Base-by-base conservation (phyloP, 441 rosid genomes). In the Gossypium armourianum region DNA sequence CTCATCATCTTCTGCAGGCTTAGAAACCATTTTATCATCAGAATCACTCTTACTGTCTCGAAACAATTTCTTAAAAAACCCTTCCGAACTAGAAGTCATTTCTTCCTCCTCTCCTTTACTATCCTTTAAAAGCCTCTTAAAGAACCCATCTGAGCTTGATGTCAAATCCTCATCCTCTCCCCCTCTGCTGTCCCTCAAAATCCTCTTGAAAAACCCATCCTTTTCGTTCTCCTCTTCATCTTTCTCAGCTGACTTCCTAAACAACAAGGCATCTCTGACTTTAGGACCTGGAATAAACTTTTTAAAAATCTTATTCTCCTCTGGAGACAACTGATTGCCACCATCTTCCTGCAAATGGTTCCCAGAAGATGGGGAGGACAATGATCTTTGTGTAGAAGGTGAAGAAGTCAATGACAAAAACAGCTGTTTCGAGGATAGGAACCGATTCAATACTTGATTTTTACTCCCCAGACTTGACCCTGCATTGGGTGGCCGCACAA, bases 241-340 rank as follows among this genome's bases (percentile, higher is more conserved):
- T 84, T 90, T 92, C 24, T 90, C 99, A 62, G 78, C 83, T 4
- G 96, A 92, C 87, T 92, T 94, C 84, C 99, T 92, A 77, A 92
- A 92, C 83, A 90, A 77, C 66, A 94, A 79, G 15, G 96, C 97
- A 83, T 94, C 97, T 77, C 98, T 86, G 61, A 94, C 88, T 83
- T 90, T 94, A 23, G 94, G 90, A 72, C 96, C 87, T 0, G 97
- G 97, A 77, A 94, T 92, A 67, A 94, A 83, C 83, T 90, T 94
- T 81, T 87, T 94, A 77, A 92, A 92, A 79, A 90, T 80, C 79
- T 86, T 90, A 72, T 85, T 90, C 69, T 92, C 97, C 65, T 90
- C 97, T 1, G 88, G 85, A 24, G 93, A 78, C 59, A 83, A 72
- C 54, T 65, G 69, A 65, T 23, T 87, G 76, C 86, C 83, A 69